These are phyloP conservation scores for Elaeis oleifera DNA, from an alignment of 202 grass and related monocot species.

Conservation along the genomic window DNA sequence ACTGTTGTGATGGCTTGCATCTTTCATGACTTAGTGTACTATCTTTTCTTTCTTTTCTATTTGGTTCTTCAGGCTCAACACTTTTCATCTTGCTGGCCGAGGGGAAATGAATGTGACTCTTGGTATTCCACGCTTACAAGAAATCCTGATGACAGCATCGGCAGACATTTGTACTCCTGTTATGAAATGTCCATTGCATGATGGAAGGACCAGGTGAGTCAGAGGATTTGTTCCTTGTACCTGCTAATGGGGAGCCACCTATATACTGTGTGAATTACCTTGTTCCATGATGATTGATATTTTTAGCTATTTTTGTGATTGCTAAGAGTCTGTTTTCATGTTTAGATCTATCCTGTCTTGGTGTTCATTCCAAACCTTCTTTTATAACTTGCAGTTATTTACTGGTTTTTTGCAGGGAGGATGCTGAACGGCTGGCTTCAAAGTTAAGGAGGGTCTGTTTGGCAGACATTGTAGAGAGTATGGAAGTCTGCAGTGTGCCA, in stretches of 20 bases:
- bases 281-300: neutral
- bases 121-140: conserved; percentile 82
- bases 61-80: conserved; percentile 60
- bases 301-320: neutral
- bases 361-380: too few species aligned
- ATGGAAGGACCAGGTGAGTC: conserved; percentile 27
- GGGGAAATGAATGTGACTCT: conserved; percentile 93
- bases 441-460: conserved; percentile 48
- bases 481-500: conserved; percentile 71
- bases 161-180: conserved; percentile 53
- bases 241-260: neutral
- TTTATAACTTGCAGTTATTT: neutral
- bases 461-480: conserved; percentile 55
- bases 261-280: neutral
- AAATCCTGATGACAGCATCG: conserved; percentile 84
- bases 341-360: too few species aligned
- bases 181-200: conserved; percentile 52
- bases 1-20: too few species aligned
- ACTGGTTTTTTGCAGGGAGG: conserved; percentile 31
- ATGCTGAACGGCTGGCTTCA: conserved; percentile 32
- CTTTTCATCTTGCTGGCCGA: conserved; percentile 90
- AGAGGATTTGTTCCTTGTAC: neutral
- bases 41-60: neutral
- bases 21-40: too few species aligned
- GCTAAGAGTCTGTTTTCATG: too few species aligned